phyloP scores from a whole-genome alignment of 805 yeast genomes.

The Candida jianshihensis region DNA sequence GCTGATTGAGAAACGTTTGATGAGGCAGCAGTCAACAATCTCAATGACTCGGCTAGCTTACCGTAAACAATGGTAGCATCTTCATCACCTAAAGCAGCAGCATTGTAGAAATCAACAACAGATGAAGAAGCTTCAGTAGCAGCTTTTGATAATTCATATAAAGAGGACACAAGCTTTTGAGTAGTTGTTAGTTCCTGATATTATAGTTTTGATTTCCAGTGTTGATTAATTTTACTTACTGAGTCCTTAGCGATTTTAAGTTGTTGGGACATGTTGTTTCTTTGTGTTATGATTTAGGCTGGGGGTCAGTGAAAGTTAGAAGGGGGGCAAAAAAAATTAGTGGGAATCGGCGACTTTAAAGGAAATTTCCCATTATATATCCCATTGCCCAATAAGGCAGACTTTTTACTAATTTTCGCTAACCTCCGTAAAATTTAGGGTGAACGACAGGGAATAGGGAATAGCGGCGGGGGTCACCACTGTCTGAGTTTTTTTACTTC shows the following conservation, averaged over 20 bases:
- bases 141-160: conserved; percentile 79
- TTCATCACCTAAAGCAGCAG: conserved; percentile 40
- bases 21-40: conserved; percentile 31
- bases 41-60: conserved; percentile 35
- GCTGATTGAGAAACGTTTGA: conserved; percentile 23
- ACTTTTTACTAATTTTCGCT: no score
- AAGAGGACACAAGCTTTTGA: conserved; percentile 60
- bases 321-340: background rate
- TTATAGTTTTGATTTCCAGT: background rate
- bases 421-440: no score
- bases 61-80: conserved; percentile 38
- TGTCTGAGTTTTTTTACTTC: no score
- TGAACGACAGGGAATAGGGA: no score
- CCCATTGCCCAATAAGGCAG: conserved; percentile 1
- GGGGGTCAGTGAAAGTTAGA: conserved; percentile 16
- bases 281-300: background rate
- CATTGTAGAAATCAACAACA: conserved; percentile 67
- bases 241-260: conserved; percentile 22
- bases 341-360: background rate
- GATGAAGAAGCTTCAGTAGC: conserved; percentile 81
- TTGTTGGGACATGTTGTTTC: conserved; percentile 14
- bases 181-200: conserved; percentile 1
- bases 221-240: conserved; percentile 7
- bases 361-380: background rate
- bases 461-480: no score